Percentiles rank a stretch among this genome's conserved stretches.
phyloP scores from a whole-genome alignment of 177 flowering plant genomes.

The Tripterygium wilfordii region DNA sequence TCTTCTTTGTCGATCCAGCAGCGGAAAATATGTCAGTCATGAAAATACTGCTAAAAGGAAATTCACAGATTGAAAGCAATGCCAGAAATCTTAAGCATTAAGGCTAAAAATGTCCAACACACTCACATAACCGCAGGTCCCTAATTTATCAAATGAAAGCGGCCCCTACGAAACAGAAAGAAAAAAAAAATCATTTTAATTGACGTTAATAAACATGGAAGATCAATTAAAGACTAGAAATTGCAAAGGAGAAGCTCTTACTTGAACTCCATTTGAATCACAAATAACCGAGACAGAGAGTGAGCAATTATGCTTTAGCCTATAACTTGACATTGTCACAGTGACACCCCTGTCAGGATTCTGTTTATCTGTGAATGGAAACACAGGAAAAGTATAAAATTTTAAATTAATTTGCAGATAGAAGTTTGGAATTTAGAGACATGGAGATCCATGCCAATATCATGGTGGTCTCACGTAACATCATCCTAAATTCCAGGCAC shows the following conservation, averaged over 20 bases:
- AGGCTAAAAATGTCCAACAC: not conserved
- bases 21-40: too few relatives aligned
- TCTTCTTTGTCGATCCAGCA: too few relatives aligned
- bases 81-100: not conserved
- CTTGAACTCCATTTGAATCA: constrained; percentile 48
- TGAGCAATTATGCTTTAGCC: constrained; percentile 45
- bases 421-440: too few relatives aligned
- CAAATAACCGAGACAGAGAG: constrained; percentile 72
- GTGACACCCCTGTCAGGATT: constrained; percentile 61
- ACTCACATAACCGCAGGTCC: constrained; percentile 79
- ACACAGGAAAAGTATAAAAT: not conserved
- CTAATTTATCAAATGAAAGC: constrained; percentile 38
- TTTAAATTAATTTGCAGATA: not conserved
- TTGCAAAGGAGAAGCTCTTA: constrained; percentile 16
- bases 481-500: not conserved
- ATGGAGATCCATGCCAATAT: too few relatives aligned
- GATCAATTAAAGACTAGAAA: not conserved
- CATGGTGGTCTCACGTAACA: too few relatives aligned
- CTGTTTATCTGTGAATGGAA: constrained; percentile 42
- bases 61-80: not conserved
- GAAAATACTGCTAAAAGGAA: too few relatives aligned
- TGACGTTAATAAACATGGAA: not conserved
- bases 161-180: constrained; percentile 53
- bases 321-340: constrained; percentile 51
- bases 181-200: not conserved